A percentile compares a stretch with the other conserved stretches of the same genome.
phyloP scores from a whole-genome alignment of 768 basidiomycete species.

The Naganishia onofrii region DNA sequence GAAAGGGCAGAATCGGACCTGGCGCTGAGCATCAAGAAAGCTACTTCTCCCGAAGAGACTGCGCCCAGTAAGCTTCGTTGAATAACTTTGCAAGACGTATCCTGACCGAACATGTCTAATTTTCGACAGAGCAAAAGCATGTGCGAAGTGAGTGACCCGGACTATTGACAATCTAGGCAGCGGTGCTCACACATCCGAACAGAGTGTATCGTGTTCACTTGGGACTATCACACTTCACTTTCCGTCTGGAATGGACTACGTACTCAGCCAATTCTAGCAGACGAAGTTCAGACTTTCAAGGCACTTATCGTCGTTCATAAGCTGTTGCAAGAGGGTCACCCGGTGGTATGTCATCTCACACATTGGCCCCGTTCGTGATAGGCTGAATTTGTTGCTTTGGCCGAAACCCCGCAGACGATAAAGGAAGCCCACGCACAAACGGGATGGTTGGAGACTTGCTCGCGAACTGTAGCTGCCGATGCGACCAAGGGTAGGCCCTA shows the following conservation, averaged over 20 bases:
- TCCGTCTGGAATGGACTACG: slow-evolving; percentile 97
- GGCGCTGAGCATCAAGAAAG: slow-evolving; percentile 94
- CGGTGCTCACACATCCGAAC: slow-evolving; percentile 25
- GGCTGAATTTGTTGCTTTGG: background rate
- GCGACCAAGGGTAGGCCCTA: slow-evolving; percentile 62
- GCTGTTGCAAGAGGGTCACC: slow-evolving; percentile 95
- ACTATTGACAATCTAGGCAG: background rate
- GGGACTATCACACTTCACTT: slow-evolving; percentile 97
- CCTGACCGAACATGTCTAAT: slow-evolving; percentile 17
- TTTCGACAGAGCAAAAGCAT: slow-evolving; percentile 78
- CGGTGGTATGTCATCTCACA: slow-evolving; percentile 61
- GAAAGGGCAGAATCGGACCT: slow-evolving; percentile 96
- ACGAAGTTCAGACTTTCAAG: slow-evolving; percentile 98
- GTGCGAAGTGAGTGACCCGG: slow-evolving; percentile 74
- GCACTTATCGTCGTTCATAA: slow-evolving; percentile 96
- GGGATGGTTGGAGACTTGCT: slow-evolving; percentile 96
- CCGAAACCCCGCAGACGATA: slow-evolving; percentile 63
- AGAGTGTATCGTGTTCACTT: slow-evolving; percentile 99
- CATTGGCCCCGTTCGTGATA: background rate
- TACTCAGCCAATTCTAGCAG: slow-evolving; percentile 92
- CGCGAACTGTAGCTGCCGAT: slow-evolving; percentile 77
- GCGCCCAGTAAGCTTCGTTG: slow-evolving; percentile 64
- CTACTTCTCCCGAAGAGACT: slow-evolving; percentile 87
- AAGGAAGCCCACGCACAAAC: slow-evolving; percentile 97
- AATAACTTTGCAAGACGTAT: background rate